phyloP scores from a whole-genome alignment of 179 eudicot species.

The Gypsophila paniculata region DNA sequence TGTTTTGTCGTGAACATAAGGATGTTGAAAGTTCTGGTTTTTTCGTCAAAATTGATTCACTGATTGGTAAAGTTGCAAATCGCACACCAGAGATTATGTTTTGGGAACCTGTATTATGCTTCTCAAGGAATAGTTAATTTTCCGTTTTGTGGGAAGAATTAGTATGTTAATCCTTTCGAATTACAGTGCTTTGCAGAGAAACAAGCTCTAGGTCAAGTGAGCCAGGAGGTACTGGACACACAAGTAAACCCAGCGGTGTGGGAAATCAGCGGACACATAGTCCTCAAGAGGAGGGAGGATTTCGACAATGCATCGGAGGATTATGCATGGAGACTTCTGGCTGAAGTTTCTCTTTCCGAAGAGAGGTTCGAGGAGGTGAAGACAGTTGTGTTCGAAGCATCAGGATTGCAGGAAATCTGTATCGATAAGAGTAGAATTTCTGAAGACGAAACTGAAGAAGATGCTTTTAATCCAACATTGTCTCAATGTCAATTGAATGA shows the following conservation, averaged over 20 bases:
- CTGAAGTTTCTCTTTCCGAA: conserved; percentile 37
- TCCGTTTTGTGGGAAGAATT: not conserved
- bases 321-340: conserved; percentile 39
- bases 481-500: conserved; percentile 19
- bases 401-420: conserved; percentile 16
- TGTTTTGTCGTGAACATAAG: not conserved
- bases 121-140: too few species aligned
- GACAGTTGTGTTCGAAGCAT: conserved; percentile 27
- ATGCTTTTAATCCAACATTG: conserved; percentile 4
- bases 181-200: conserved; percentile 41
- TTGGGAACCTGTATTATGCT: not conserved
- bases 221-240: conserved; percentile 36
- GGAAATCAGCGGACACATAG: conserved; percentile 49
- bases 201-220: conserved; percentile 43
- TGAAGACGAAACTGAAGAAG: conserved; percentile 15
- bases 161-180: not conserved
- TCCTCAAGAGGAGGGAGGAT: conserved; percentile 39
- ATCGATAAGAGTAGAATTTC: not conserved
- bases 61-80: not conserved
- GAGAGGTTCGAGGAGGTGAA: conserved; percentile 40
- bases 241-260: conserved; percentile 52
- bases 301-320: conserved; percentile 38
- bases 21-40: not conserved
- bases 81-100: not conserved
- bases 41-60: too few species aligned